phyloP scores from a whole-genome alignment of 23 red algal species.

The Gracilaria caudata region DNA sequence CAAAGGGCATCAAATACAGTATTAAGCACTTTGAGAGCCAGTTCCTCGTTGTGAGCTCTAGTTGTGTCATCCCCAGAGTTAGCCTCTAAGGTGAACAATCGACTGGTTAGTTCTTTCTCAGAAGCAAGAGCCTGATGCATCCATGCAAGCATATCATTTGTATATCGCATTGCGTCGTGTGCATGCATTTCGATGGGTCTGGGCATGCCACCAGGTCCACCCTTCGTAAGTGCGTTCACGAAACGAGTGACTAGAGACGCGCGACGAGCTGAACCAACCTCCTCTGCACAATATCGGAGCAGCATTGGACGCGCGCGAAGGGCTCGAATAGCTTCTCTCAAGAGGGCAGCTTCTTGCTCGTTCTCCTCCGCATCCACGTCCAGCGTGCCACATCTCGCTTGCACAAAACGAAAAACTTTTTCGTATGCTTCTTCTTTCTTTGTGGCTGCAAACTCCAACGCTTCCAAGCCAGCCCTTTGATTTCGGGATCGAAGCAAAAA shows the following conservation, averaged over 20 bases:
- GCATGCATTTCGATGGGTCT: slow-evolving; percentile 87
- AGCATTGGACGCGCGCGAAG: slow-evolving; percentile 79
- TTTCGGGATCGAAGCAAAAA: slow-evolving; percentile 47
- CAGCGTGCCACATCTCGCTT: slow-evolving; percentile 70
- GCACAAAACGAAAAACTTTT: slow-evolving; percentile 79
- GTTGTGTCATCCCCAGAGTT: slow-evolving; percentile 43
- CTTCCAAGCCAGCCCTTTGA: slow-evolving; percentile 63
- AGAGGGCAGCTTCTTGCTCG: slow-evolving; percentile 64
- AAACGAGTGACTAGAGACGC: slow-evolving; percentile 78
- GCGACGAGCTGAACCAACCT: slow-evolving; percentile 75
- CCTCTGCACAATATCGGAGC: slow-evolving; percentile 74
- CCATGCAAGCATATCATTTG: slow-evolving; percentile 98
- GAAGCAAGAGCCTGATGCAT: slow-evolving; percentile 88
- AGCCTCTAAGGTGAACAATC: slow-evolving; percentile 54
- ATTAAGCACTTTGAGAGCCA: slow-evolving; percentile 74
- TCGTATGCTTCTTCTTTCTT: slow-evolving; percentile 87
- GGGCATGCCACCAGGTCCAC: slow-evolving; percentile 68
- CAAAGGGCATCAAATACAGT: slow-evolving; percentile 91
- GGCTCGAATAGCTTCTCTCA: slow-evolving; percentile 67
- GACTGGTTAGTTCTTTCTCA: slow-evolving; percentile 74
- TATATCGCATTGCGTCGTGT: slow-evolving; percentile 88
- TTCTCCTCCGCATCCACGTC: slow-evolving; percentile 76
- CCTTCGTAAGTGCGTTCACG: slow-evolving; percentile 76
- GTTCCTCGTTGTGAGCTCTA: slow-evolving; percentile 47
- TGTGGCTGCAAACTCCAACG: slow-evolving; percentile 82